A percentile compares a stretch with the other conserved stretches of the same genome.
phyloP scores from a whole-genome alignment of 2,329 filamentous ascomycete genomes.

The Aspergillus candidus region DNA sequence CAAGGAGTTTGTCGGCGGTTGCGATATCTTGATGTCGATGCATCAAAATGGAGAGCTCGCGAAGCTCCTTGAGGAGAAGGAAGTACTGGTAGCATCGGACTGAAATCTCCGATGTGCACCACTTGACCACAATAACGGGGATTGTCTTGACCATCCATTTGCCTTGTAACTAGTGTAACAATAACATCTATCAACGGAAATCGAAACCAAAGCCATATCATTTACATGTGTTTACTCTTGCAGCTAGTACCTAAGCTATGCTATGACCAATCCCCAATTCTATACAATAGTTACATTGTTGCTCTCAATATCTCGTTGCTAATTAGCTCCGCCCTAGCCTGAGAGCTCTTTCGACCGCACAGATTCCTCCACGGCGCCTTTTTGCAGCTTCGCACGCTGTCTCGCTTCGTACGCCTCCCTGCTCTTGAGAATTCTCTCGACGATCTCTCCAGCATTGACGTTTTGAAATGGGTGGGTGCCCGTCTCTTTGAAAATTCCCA shows the following conservation, averaged over 20 bases:
- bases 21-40: slow-evolving; percentile 94
- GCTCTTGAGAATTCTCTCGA: slow-evolving; percentile 81
- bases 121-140: background rate
- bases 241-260: too few species aligned
- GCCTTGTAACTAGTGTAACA: too few species aligned
- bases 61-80: slow-evolving; percentile 86
- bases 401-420: slow-evolving; percentile 84
- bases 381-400: slow-evolving; percentile 83
- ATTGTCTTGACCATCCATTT: background rate
- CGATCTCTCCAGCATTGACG: slow-evolving; percentile 89
- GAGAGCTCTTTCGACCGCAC: slow-evolving; percentile 54
- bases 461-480: slow-evolving; percentile 70
- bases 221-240: too few species aligned
- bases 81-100: slow-evolving; percentile 66
- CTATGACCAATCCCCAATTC: too few species aligned
- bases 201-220: too few species aligned
- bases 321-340: slow-evolving; percentile 9
- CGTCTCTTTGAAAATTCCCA: slow-evolving; percentile 80
- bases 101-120: slow-evolving; percentile 11
- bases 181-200: too few species aligned
- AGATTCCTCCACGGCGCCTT: slow-evolving; percentile 68
- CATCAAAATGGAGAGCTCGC: slow-evolving; percentile 92
- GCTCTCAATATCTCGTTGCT: slow-evolving; percentile 4
- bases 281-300: too few species aligned
- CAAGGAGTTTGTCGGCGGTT: slow-evolving; percentile 95